Evolutionary conservation across 345 rosid species (phyloP).

Genomic region (Physaria fendleri): DNA sequence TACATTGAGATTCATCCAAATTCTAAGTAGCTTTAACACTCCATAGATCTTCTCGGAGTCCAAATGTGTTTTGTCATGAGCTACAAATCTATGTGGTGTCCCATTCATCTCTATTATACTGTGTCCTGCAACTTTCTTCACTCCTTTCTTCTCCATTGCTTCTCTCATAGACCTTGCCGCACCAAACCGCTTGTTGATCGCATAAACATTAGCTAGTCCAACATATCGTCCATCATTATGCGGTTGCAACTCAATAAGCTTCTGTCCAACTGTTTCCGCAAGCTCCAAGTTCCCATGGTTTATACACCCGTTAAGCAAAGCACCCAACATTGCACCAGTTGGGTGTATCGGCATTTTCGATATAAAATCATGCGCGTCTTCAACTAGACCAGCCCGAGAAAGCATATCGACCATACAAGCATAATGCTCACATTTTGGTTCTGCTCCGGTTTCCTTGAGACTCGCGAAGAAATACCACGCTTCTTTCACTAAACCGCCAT

Average conservation of each 20-base stretch:
- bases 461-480: constrained; percentile 58
- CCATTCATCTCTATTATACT: constrained; percentile 54
- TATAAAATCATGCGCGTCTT: constrained; percentile 53
- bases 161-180: constrained; percentile 57
- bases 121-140: constrained; percentile 68
- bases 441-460: constrained; percentile 36
- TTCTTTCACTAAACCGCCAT: constrained; percentile 66
- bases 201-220: constrained; percentile 63
- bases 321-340: constrained; percentile 68
- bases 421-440: constrained; percentile 65
- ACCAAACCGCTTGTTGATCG: constrained; percentile 46
- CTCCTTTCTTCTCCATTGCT: constrained; percentile 76
- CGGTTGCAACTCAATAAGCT: constrained; percentile 66
- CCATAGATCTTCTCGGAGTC: constrained; percentile 32
- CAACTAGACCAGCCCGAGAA: constrained; percentile 63
- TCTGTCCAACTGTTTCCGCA: constrained; percentile 65
- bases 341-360: constrained; percentile 51
- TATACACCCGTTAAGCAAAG: constrained; percentile 66
- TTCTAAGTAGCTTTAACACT: constrained; percentile 34
- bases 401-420: constrained; percentile 84
- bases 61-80: constrained; percentile 55
- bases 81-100: constrained; percentile 50
- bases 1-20: constrained; percentile 40
- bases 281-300: constrained; percentile 56
- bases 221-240: constrained; percentile 67